These are phyloP conservation scores for Dovyalis caffra DNA, from an alignment of 345 rosid genomes.

Conservation along the genomic window DNA sequence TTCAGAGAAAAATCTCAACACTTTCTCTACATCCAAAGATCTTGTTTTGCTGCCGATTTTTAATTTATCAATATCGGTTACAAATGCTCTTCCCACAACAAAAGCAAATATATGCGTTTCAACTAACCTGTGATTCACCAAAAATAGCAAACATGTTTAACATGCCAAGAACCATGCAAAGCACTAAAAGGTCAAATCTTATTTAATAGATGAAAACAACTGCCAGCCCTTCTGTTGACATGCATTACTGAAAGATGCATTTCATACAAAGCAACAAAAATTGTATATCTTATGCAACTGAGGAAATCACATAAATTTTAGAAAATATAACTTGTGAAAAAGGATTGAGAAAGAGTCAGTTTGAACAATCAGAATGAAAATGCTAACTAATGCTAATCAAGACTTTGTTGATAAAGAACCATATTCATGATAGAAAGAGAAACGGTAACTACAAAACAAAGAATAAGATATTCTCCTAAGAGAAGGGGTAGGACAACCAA, in stretches of 20 bases:
- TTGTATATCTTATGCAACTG: neutral
- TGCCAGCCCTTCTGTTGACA: neutral
- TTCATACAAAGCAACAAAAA: neutral
- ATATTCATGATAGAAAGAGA: neutral
- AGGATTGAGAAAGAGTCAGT: constrained; percentile 1
- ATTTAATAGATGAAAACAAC: constrained; percentile 9
- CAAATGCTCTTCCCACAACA: constrained; percentile 99
- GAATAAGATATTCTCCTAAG: neutral
- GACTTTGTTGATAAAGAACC: neutral
- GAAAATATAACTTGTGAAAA: neutral
- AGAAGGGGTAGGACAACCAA: neutral
- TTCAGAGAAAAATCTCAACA: constrained; percentile 79
- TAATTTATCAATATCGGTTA: constrained; percentile 94
- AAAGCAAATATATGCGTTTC: constrained; percentile 98
- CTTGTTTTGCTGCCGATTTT: constrained; percentile 91
- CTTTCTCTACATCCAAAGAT: constrained; percentile 67
- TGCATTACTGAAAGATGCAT: constrained; percentile 2
- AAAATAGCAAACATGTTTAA: constrained; percentile 32
- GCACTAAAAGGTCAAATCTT: constrained; percentile 9
- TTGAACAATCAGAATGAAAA: neutral
- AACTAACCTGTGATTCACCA: constrained; percentile 77
- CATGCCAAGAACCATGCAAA: constrained; percentile 17
- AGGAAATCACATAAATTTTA: neutral
- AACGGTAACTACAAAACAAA: neutral
- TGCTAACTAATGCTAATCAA: neutral